Percentiles rank a stretch among this genome's conserved stretches.
Conservation (phyloP, 352 stramenopile genomes). For the Phytophthora uliginosa region DNA sequence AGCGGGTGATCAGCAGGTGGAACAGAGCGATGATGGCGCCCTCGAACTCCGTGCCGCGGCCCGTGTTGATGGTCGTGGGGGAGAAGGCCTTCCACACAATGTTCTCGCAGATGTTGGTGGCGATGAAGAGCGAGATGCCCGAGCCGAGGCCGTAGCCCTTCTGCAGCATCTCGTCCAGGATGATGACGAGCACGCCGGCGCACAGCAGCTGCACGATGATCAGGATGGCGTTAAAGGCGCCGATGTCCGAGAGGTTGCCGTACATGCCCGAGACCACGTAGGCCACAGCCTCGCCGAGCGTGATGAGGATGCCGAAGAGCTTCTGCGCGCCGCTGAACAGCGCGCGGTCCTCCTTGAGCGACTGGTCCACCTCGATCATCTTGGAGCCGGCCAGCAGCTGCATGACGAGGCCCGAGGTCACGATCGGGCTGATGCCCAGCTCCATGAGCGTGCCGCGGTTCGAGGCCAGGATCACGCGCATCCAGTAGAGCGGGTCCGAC, state of each 20-base stretch:
- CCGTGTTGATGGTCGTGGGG: constrained; percentile 99
- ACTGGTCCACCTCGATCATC: constrained; percentile 99
- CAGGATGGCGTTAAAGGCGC: constrained; percentile 98
- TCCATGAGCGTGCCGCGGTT: constrained; percentile 99
- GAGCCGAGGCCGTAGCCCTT: constrained; percentile 99
- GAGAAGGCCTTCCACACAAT: constrained; percentile 99
- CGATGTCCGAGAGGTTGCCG: constrained; percentile 98
- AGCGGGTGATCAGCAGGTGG: constrained; percentile 98
- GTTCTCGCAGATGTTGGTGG: constrained; percentile 99
- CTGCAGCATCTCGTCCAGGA: constrained; percentile 99
- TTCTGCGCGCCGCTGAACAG: constrained; percentile 99
- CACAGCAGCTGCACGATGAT: constrained; percentile 99
- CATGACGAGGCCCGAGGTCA: constrained; percentile 99
- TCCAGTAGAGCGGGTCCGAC: constrained; percentile 99
- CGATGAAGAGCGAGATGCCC: constrained; percentile 99
- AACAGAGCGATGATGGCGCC: constrained; percentile 99
- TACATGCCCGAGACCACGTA: constrained; percentile 99
- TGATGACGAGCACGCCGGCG: constrained; percentile 99
- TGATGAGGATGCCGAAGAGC: constrained; percentile 99
- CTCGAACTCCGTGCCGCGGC: constrained; percentile 99
- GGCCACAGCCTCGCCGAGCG: constrained; percentile 98
- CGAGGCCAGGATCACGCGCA: constrained; percentile 99
- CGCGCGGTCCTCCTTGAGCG: constrained; percentile 98
- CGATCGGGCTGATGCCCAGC: constrained; percentile 98
- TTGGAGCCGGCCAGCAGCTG: constrained; percentile 98